phyloP scores from a whole-genome alignment of 768 basidiomycete species.

The Hebeloma cylindrosporum region DNA sequence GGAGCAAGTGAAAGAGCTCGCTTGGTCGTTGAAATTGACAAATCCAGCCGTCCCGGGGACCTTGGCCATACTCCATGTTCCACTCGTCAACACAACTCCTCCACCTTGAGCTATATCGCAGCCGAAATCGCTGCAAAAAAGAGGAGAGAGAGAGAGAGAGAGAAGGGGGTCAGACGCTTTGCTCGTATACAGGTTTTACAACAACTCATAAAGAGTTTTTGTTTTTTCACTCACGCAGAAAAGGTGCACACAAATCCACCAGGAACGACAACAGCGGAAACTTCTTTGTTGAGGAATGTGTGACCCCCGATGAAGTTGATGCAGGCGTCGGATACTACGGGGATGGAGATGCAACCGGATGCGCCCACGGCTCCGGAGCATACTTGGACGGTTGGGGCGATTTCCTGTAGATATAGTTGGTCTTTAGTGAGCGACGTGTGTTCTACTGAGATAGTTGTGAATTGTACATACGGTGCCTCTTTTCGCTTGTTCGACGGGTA shows the following conservation, averaged over 20 bases:
- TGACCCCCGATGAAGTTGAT: conserved; percentile 7
- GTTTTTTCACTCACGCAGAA: conserved; percentile 1
- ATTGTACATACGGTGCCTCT: no score
- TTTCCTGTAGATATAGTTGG: no score
- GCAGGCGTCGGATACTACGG: conserved; percentile 4
- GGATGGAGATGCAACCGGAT: conserved; percentile 8
- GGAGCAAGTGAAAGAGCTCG: conserved; percentile 20
- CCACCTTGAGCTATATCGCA: conserved; percentile 5
- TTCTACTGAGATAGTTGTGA: no score
- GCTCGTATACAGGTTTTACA: no score
- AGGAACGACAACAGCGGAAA: conserved; percentile 1
- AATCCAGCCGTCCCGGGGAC: conserved; percentile 3
- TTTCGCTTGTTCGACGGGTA: no score
- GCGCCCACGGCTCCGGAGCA: neutral
- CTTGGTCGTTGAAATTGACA: conserved; percentile 15
- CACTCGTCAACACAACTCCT: conserved; percentile 1
- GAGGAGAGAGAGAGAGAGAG: no score
- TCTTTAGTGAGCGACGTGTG: no score
- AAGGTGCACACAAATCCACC: conserved; percentile 11
- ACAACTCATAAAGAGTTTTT: no score
- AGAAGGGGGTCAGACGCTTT: no score
- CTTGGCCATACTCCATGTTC: conserved; percentile 7
- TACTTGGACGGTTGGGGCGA: conserved; percentile 3
- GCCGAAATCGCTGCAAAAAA: conserved; percentile 10
- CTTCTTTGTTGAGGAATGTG: conserved; percentile 9